Conservation (phyloP, 2,329 filamentous ascomycete genomes). For the Venturia oleaginea region DNA sequence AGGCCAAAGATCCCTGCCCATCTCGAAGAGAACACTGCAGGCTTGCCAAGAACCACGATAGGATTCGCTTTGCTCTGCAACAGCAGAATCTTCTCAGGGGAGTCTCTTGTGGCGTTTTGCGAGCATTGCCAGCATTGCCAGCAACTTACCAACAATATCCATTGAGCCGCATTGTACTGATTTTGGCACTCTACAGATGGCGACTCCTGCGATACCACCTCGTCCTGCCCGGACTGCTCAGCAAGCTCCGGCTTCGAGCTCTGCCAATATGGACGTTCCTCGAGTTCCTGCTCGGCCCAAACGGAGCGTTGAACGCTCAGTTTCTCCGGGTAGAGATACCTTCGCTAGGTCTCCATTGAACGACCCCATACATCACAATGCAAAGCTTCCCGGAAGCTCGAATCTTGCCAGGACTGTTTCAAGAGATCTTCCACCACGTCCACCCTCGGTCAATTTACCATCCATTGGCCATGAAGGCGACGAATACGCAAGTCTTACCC, state of each 20-base stretch:
- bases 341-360: conserved; percentile 84
- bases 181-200: conserved; percentile 24
- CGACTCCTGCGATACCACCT: conserved; percentile 52
- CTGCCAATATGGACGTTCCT: conserved; percentile 48
- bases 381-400: conserved; percentile 23
- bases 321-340: conserved; percentile 67
- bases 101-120: neutral
- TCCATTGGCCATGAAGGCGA: conserved; percentile 81
- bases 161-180: neutral
- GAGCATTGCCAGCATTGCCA: neutral
- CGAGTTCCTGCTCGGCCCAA: conserved; percentile 71
- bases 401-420: conserved; percentile 25
- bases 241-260: conserved; percentile 29
- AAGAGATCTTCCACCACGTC: conserved; percentile 44
- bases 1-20: neutral
- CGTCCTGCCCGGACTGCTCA: conserved; percentile 48
- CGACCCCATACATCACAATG: conserved; percentile 45
- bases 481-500: conserved; percentile 63
- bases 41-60: neutral
- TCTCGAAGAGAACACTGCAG: neutral
- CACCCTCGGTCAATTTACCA: conserved; percentile 71
- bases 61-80: neutral
- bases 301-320: conserved; percentile 60
- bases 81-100: neutral
- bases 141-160: neutral